Percentiles rank a stretch among this genome's conserved stretches.
Conservation (phyloP, 1,284 basidiomycete species). For the Naganishia cerealis region DNA sequence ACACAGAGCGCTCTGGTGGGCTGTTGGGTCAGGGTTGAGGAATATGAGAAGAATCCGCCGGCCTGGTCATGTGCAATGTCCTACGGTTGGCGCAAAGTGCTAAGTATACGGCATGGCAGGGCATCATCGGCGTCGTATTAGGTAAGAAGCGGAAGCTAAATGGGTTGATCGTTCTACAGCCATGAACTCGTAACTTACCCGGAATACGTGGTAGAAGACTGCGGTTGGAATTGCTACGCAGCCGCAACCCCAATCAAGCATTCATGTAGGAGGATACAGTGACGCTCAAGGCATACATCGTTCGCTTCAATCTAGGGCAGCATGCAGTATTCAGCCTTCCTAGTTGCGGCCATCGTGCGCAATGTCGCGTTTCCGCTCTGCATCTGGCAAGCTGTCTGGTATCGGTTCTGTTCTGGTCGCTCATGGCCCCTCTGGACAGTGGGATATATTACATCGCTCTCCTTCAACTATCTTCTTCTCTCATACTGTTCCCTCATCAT, state of each 20-base stretch:
- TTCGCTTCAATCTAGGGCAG: neutral
- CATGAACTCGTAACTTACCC: too few species aligned
- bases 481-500: neutral
- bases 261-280: too few species aligned
- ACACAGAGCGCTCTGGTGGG: neutral
- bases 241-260: too few species aligned
- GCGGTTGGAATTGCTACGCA: too few species aligned
- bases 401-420: neutral
- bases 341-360: neutral
- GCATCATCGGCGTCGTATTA: too few species aligned
- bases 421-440: neutral
- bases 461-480: slow-evolving; percentile 4
- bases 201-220: too few species aligned
- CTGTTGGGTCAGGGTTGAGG: neutral
- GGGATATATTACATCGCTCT: neutral
- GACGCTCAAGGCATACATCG: neutral
- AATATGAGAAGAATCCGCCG: neutral
- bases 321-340: slow-evolving; percentile 20
- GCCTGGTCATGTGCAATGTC: neutral
- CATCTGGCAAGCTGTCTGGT: neutral
- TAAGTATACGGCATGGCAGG: neutral
- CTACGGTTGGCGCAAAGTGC: too few species aligned
- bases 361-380: neutral
- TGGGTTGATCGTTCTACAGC: too few species aligned
- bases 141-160: too few species aligned